phyloP scores from a whole-genome alignment of 352 stramenopile genomes.

The Phytophthora macrochlamydospora region DNA sequence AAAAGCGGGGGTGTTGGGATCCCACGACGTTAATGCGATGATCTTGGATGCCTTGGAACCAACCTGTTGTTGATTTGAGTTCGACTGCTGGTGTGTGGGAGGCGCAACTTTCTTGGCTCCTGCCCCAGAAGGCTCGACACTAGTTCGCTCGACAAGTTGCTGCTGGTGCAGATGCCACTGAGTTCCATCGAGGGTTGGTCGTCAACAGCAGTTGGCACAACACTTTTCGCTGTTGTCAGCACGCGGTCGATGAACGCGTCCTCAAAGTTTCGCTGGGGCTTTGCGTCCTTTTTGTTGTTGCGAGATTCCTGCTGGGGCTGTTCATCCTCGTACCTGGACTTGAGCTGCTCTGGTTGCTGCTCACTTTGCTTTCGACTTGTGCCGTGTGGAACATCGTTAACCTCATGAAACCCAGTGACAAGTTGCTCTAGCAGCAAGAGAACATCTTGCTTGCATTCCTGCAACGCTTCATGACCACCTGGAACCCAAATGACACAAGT shows the following conservation, averaged over 20 bases:
- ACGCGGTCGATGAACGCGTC: slow-evolving; percentile 90
- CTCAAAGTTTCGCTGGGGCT: slow-evolving; percentile 64
- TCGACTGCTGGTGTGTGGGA: background rate
- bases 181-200: slow-evolving; percentile 39
- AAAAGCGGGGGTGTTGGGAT: slow-evolving; percentile 85
- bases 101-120: slow-evolving; percentile 6
- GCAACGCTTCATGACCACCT: slow-evolving; percentile 93
- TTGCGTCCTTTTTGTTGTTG: slow-evolving; percentile 22
- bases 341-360: slow-evolving; percentile 6
- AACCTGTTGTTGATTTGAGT: slow-evolving; percentile 21
- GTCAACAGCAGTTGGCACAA: slow-evolving; percentile 15
- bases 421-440: slow-evolving; percentile 93
- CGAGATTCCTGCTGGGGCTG: slow-evolving; percentile 13
- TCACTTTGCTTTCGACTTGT: slow-evolving; percentile 29
- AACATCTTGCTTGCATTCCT: slow-evolving; percentile 91
- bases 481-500: slow-evolving; percentile 86
- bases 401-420: slow-evolving; percentile 93
- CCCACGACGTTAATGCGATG: slow-evolving; percentile 48
- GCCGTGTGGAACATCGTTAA: slow-evolving; percentile 65
- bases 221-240: slow-evolving; percentile 65
- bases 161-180: slow-evolving; percentile 54
- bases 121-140: background rate
- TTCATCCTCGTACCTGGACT: slow-evolving; percentile 28
- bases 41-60: slow-evolving; percentile 32
- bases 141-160: slow-evolving; percentile 26